A percentile compares a stretch with the other conserved stretches of the same genome.
Conservation (phyloP, 2,329 filamentous ascomycete genomes). For the Rhynchosporium agropyri region DNA sequence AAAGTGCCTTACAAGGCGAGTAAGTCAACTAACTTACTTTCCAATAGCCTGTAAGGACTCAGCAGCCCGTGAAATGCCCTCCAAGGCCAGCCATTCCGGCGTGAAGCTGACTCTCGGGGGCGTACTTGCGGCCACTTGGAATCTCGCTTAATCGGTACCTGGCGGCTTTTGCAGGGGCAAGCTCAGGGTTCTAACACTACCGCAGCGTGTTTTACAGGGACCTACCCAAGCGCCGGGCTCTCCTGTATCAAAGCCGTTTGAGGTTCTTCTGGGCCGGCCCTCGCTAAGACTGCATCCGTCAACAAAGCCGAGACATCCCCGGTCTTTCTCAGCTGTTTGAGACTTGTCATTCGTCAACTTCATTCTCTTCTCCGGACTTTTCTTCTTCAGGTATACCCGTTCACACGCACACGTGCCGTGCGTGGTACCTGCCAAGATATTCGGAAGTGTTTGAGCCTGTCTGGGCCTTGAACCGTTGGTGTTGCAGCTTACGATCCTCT, state of each 20-base stretch:
- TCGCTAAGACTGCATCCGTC: conserved; percentile 6
- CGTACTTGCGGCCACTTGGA: not conserved
- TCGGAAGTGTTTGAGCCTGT: conserved; percentile 22
- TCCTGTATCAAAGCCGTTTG: conserved; percentile 32
- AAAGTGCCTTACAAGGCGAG: conserved; percentile 12
- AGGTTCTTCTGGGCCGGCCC: conserved; percentile 22
- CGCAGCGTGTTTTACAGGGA: no score
- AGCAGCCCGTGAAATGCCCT: not conserved
- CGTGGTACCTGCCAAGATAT: conserved; percentile 7
- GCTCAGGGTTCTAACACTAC: not conserved
- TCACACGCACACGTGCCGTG: not conserved
- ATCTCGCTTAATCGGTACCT: conserved; percentile 22
- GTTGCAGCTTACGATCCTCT: conserved; percentile 14
- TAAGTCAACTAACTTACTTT: not conserved
- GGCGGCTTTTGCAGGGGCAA: conserved; percentile 4
- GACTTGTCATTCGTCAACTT: not conserved
- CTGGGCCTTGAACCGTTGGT: not conserved
- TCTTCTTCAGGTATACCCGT: not conserved
- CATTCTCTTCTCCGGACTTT: not conserved
- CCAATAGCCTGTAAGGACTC: not conserved
- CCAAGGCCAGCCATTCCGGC: conserved; percentile 7
- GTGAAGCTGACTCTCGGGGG: conserved; percentile 22
- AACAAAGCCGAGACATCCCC: conserved; percentile 23
- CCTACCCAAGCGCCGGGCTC: not conserved
- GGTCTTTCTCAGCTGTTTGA: conserved; percentile 3